Evolutionary conservation across 2,329 filamentous ascomycete species (phyloP).

Genomic region (Epichloe festucae): DNA sequence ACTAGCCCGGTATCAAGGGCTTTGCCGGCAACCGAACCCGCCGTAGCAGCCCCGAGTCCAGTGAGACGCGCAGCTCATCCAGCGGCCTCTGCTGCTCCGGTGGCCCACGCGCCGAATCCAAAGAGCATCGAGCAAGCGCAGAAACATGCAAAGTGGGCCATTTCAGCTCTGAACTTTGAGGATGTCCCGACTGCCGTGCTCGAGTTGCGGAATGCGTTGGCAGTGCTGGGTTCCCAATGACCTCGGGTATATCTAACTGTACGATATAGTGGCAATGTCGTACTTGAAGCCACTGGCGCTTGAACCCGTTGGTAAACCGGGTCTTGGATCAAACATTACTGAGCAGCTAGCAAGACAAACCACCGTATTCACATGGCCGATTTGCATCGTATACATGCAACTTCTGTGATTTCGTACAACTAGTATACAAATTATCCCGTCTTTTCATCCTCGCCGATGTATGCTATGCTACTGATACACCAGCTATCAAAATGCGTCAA

Average conservation of each 20-base stretch:
- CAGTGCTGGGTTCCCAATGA: conserved; percentile 47
- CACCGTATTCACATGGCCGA: background rate
- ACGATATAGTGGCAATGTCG: too few species aligned
- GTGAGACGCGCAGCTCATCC: conserved; percentile 3
- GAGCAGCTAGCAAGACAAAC: background rate
- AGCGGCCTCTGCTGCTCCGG: conserved; percentile 4
- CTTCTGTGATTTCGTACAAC: conserved; percentile 1
- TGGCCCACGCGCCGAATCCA: conserved; percentile 11
- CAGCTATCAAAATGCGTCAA: conserved; percentile 3
- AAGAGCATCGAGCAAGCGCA: conserved; percentile 68
- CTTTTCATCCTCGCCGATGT: background rate
- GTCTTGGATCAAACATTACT: too few species aligned
- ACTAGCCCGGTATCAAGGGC: background rate
- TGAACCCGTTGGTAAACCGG: too few species aligned
- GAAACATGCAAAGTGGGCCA: conserved; percentile 95
- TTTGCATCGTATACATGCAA: background rate
- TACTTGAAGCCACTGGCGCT: too few species aligned
- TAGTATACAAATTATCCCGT: conserved; percentile 5
- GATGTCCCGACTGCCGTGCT: conserved; percentile 82
- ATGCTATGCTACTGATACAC: background rate
- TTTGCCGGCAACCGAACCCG: background rate
- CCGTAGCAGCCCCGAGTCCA: conserved; percentile 4
- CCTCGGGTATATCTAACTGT: too few species aligned
- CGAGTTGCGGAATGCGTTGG: conserved; percentile 66
- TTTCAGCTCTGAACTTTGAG: conserved; percentile 92